Conservation (phyloP, 2,329 filamentous ascomycete species). For the Orbilia blumenaviensis region DNA sequence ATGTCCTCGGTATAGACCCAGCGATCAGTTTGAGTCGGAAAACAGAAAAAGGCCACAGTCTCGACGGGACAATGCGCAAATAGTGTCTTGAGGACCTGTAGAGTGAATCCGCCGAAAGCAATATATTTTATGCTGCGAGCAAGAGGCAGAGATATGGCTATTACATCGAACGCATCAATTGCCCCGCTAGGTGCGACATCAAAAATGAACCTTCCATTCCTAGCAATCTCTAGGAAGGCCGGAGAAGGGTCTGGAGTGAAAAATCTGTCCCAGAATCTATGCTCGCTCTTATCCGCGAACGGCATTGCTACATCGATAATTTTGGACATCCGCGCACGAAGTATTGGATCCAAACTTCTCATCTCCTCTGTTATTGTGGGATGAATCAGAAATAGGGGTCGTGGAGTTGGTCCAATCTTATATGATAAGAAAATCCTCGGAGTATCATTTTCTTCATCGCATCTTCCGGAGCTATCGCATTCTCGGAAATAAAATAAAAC, state of each 20-base stretch:
- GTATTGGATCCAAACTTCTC: background rate
- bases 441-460: background rate
- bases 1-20: background rate
- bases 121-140: background rate
- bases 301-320: background rate
- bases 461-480: background rate
- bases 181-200: background rate
- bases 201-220: conserved; percentile 1
- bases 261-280: background rate
- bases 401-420: background rate
- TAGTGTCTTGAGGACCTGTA: background rate
- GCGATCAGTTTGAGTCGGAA: background rate
- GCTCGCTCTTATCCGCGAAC: background rate
- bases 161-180: background rate
- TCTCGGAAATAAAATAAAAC: conserved; percentile 16
- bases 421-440: background rate
- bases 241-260: background rate
- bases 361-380: conserved; percentile 10
- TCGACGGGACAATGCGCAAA: background rate
- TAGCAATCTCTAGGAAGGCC: conserved; percentile 1
- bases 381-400: conserved; percentile 3
- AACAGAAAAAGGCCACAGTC: background rate
- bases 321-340: background rate
- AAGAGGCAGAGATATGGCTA: background rate
- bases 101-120: background rate